These are phyloP conservation scores for Cubamyces lactineus DNA, from an alignment of 768 basidiomycete genomes.

Conservation along the genomic window DNA sequence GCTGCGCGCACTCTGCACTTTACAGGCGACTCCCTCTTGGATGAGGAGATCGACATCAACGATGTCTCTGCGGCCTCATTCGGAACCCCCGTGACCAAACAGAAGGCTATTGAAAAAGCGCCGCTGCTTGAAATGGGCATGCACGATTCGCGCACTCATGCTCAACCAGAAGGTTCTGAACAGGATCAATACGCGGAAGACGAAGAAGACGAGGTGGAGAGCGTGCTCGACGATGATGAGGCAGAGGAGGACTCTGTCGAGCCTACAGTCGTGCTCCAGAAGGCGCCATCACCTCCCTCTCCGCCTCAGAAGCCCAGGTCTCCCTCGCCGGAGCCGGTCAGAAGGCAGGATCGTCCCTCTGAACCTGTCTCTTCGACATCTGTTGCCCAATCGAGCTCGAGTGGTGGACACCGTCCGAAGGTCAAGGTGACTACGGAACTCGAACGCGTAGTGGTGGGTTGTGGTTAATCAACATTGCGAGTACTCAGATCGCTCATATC, in stretches of 20 bases:
- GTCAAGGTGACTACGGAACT: slow-evolving; percentile 62
- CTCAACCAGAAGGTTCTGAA: not conserved
- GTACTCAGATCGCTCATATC: not conserved
- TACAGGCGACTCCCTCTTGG: slow-evolving; percentile 59
- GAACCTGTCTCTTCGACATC: not conserved
- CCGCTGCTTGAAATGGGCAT: not conserved
- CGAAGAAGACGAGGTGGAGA: slow-evolving; percentile 20
- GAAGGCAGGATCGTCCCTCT: not conserved
- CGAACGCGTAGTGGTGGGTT: slow-evolving; percentile 64
- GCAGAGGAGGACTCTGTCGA: slow-evolving; percentile 8
- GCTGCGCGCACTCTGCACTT: slow-evolving; percentile 64
- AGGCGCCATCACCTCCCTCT: not conserved
- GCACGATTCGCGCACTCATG: not conserved
- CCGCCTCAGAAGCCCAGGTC: not conserved
- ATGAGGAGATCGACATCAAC: slow-evolving; percentile 63
- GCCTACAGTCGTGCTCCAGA: slow-evolving; percentile 6
- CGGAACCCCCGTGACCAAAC: slow-evolving; percentile 41
- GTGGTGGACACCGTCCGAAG: slow-evolving; percentile 34
- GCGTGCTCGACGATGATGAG: slow-evolving; percentile 4
- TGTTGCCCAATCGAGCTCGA: not conserved
- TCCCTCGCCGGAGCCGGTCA: not conserved
- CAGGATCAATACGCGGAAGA: slow-evolving; percentile 1
- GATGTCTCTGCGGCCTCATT: slow-evolving; percentile 44
- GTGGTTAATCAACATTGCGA: not conserved
- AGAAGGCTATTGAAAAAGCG: not conserved